phyloP scores from a whole-genome alignment of 768 basidiomycete species.

The Termitomyces sp. region DNA sequence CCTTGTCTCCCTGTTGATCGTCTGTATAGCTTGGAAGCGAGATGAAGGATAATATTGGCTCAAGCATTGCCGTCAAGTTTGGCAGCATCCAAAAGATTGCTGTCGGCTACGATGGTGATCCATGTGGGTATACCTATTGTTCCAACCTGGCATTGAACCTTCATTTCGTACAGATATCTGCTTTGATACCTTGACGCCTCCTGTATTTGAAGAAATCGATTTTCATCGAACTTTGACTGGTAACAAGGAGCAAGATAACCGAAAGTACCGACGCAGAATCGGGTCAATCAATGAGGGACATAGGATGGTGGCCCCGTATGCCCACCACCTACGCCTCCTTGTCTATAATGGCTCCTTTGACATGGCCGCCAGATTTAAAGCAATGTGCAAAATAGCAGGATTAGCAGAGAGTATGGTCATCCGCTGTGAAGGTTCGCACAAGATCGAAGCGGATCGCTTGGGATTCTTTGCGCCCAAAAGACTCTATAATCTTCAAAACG shows the following conservation, averaged over 20 bases:
- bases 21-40: conserved; percentile 53
- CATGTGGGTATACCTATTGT: conserved; percentile 40
- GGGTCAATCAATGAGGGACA: conserved; percentile 57
- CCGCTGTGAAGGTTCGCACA: conserved; percentile 22
- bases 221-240: conserved; percentile 49
- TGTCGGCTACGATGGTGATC: conserved; percentile 57
- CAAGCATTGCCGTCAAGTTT: conserved; percentile 50
- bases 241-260: conserved; percentile 28
- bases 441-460: conserved; percentile 43
- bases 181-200: conserved; percentile 63
- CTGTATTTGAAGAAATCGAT: conserved; percentile 52
- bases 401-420: conserved; percentile 28
- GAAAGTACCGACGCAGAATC: conserved; percentile 52
- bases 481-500: conserved; percentile 38
- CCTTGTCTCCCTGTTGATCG: not conserved
- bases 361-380: conserved; percentile 41
- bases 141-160: conserved; percentile 7
- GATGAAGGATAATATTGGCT: conserved; percentile 42
- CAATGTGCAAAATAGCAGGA: conserved; percentile 48
- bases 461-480: conserved; percentile 46
- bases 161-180: conserved; percentile 44
- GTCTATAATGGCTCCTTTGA: conserved; percentile 46
- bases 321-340: conserved; percentile 62
- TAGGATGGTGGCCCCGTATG: conserved; percentile 56
- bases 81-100: conserved; percentile 54